Base-by-base conservation (phyloP, 2,329 filamentous ascomycete species). In the Zasmidium angulare region DNA sequence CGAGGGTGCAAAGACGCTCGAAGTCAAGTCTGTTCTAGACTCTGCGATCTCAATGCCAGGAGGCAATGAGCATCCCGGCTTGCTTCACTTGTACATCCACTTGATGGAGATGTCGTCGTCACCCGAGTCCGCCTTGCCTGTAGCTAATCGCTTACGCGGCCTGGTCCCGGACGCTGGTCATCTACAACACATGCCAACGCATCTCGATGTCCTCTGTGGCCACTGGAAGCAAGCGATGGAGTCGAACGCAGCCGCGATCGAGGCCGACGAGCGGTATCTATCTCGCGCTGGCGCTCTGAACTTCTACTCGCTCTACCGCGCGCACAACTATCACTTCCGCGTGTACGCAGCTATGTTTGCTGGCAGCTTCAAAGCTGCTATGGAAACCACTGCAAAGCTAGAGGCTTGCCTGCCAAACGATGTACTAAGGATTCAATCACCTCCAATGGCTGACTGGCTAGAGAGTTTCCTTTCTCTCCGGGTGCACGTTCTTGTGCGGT, bases 271-370 rank as follows among this genome's bases (percentile, higher is more conserved):
- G 53, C 85, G 84, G 64, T 92, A 84, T 68, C 78, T 90, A 1
- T 73, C 76, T 0, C 77, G 80, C 3, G 78, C 82, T 7, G 88
- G 89, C 0, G 77, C 84, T 0, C 72, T 84, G 61, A 89, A 89
- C 70, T 92, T 93, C 71, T 93, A 93, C 75, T 88, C 87, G 0
- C 81, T 92, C 3, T 93, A 93, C 71, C 83, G 89, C 14, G 82
- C 84, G 52, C 90, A 93, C 70, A 81, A 93, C 69, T 87, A 87
- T 66, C 89, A 93, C 69, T 91, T 90, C 63, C 82, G 85, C 1
- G 82, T 92, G 52, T 93, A 93, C 69, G 86, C 87, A 0, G 89
- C 89, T 58, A 90, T 93, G 89, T 89, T 93, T 64, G 84, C 88
- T 0, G 90, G 86, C 0, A 84, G 88, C 69, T 88, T 80, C 1